These are phyloP conservation scores for Arthroderma sp. DNA, from an alignment of 2,329 filamentous ascomycete genomes.

Conservation along the genomic window DNA sequence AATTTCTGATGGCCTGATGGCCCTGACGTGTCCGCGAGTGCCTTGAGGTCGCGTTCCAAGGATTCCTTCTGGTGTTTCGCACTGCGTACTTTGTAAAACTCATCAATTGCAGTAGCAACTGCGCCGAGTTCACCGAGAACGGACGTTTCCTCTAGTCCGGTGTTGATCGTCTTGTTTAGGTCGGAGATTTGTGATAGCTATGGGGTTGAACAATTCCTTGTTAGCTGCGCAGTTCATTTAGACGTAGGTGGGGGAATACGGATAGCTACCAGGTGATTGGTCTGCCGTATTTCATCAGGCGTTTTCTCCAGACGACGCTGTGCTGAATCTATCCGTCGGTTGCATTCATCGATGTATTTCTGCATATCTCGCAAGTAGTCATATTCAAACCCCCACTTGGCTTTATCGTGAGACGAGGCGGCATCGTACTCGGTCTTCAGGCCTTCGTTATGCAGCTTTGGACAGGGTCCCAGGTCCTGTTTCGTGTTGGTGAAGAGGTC, in stretches of 20 bases:
- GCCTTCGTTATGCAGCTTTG: slow-evolving; percentile 76
- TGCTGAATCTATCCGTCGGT: slow-evolving; percentile 79
- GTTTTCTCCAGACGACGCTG: slow-evolving; percentile 92
- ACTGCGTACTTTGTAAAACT: slow-evolving; percentile 74
- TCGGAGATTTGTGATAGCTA: slow-evolving; percentile 75
- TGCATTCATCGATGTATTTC: slow-evolving; percentile 95
- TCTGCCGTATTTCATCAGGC: slow-evolving; percentile 91
- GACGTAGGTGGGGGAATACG: not conserved
- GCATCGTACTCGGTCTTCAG: slow-evolving; percentile 81
- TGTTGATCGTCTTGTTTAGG: slow-evolving; percentile 63
- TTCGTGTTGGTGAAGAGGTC: slow-evolving; percentile 99
- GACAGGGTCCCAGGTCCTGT: slow-evolving; percentile 84
- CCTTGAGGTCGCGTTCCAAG: slow-evolving; percentile 76
- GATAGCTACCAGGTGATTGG: slow-evolving; percentile 57
- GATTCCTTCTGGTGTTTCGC: slow-evolving; percentile 72
- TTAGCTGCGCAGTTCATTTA: not conserved
- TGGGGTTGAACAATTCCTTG: not conserved
- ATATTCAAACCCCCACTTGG: slow-evolving; percentile 80
- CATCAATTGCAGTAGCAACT: slow-evolving; percentile 70
- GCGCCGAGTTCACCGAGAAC: slow-evolving; percentile 70
- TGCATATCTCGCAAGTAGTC: slow-evolving; percentile 95
- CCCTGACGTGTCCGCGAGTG: slow-evolving; percentile 79
- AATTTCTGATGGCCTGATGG: slow-evolving; percentile 94
- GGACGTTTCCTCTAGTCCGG: slow-evolving; percentile 72
- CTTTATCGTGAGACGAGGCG: slow-evolving; percentile 57